Evolutionary conservation across 108 stramenopile species (phyloP).

Genomic region (Bacterosira constricta): DNA sequence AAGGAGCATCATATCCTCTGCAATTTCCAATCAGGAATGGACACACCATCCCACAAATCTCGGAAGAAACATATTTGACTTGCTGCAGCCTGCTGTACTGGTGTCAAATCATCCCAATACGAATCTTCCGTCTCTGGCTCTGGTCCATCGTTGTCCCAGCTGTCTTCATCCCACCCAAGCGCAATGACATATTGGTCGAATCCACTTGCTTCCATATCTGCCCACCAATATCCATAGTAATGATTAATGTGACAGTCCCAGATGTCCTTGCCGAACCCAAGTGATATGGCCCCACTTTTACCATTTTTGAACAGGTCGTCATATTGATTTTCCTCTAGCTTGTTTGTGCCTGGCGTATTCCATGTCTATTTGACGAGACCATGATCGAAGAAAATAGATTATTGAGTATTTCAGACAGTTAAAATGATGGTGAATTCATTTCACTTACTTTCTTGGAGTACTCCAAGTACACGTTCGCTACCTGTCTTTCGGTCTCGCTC

Average conservation of each 20-base stretch:
- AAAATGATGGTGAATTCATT: too few relatives aligned
- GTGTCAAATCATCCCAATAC: constrained; percentile 8
- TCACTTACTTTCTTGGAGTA: too few relatives aligned
- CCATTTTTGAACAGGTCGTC: constrained; percentile 1
- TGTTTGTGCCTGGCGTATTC: constrained; percentile 13
- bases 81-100: constrained; percentile 2
- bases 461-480: constrained; percentile 1
- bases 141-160: background rate
- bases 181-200: background rate
- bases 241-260: constrained; percentile 25
- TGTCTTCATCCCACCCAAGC: constrained; percentile 16
- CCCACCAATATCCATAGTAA: constrained; percentile 24
- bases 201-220: background rate
- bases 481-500: background rate
- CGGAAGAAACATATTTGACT: constrained; percentile 9
- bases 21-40: constrained; percentile 7
- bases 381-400: too few relatives aligned
- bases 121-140: background rate
- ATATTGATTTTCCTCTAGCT: constrained; percentile 6
- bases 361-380: constrained; percentile 1
- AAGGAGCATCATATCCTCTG: too few relatives aligned
- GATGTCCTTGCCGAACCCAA: constrained; percentile 12
- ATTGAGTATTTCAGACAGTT: too few relatives aligned
- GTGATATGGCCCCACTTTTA: background rate
- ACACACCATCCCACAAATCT: constrained; percentile 11